phyloP scores from a whole-genome alignment of 1,139 yeast genomes.

The Debaryomyces sp. region DNA sequence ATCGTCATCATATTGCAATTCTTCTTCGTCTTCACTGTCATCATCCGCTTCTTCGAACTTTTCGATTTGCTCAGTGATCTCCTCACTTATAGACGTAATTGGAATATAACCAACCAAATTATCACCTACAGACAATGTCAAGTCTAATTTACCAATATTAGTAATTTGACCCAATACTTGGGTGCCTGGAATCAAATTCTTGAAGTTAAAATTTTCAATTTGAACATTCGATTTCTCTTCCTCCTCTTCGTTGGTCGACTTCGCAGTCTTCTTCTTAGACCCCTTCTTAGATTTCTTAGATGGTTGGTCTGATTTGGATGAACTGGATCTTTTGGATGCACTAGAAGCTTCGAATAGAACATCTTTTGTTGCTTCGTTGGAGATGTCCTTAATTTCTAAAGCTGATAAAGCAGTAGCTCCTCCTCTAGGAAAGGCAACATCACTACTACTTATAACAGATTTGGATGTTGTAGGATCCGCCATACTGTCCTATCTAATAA shows the following conservation, averaged over 20 bases:
- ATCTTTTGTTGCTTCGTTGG: conserved; percentile 90
- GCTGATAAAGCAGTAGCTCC: conserved; percentile 87
- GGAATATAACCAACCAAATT: conserved; percentile 81
- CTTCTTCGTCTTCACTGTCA: conserved; percentile 46
- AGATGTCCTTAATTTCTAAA: conserved; percentile 86
- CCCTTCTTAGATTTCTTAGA: conserved; percentile 32
- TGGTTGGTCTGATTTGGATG: conserved; percentile 27
- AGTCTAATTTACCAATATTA: conserved; percentile 60
- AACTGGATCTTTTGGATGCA: conserved; percentile 31
- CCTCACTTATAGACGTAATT: conserved; percentile 71
- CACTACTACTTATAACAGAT: conserved; percentile 44
- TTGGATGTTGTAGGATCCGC: conserved; percentile 16
- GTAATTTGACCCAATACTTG: conserved; percentile 75
- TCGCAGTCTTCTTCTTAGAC: conserved; percentile 40
- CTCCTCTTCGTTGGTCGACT: conserved; percentile 21
- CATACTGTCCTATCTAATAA: conserved; percentile 12
- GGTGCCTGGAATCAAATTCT: conserved; percentile 69
- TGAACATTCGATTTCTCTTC: conserved; percentile 34
- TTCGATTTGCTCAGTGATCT: conserved; percentile 59
- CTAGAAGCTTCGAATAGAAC: conserved; percentile 65
- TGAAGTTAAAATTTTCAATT: conserved; percentile 64
- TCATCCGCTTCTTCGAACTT: conserved; percentile 46
- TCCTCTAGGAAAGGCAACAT: conserved; percentile 92
- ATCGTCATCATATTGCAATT: conserved; percentile 41
- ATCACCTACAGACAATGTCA: conserved; percentile 79